A percentile compares a stretch with the other conserved stretches of the same genome.
phyloP scores from a whole-genome alignment of 2,329 filamentous ascomycete genomes.

The Nemania sp. region DNA sequence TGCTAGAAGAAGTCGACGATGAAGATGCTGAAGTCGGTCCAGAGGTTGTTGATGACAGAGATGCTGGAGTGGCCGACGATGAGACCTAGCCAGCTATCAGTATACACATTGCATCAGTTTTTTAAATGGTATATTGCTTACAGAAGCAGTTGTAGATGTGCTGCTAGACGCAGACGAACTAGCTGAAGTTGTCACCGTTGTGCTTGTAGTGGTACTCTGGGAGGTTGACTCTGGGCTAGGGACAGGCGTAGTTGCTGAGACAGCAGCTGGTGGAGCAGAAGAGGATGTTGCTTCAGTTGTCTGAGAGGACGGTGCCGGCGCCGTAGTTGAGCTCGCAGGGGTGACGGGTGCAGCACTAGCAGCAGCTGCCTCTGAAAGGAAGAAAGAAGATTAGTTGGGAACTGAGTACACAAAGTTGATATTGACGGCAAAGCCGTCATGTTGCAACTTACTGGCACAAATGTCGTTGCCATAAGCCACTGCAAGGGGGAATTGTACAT shows the following conservation, averaged over 20 bases:
- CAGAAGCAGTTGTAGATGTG: conserved; percentile 3
- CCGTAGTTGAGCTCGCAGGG: conserved; percentile 4
- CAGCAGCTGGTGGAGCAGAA: conserved; percentile 14
- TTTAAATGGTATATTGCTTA: not conserved
- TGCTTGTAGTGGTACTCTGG: conserved; percentile 5
- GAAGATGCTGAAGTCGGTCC: conserved; percentile 19
- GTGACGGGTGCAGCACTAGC: conserved; percentile 2
- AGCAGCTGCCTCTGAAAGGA: conserved; percentile 26
- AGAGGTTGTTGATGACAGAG: not conserved
- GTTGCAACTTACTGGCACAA: conserved; percentile 38
- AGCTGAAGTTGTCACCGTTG: not conserved
- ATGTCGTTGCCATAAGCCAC: conserved; percentile 33
- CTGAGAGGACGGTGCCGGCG: conserved; percentile 10
- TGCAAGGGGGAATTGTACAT: conserved; percentile 38
- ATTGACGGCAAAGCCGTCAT: not conserved
- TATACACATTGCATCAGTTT: not conserved
- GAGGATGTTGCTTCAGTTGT: conserved; percentile 21
- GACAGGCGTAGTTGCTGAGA: conserved; percentile 12
- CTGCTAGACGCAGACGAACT: not conserved
- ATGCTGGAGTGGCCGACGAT: conserved; percentile 2
- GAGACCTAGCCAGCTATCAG: conserved; percentile 7
- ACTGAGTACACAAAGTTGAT: not conserved
- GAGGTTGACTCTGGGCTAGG: conserved; percentile 11
- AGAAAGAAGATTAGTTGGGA: conserved; percentile 4
- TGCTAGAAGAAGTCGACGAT: conserved; percentile 18